phyloP scores from a whole-genome alignment of 225 moss, liverwort and hornwort genomes.

The Straminergon stramineum region DNA sequence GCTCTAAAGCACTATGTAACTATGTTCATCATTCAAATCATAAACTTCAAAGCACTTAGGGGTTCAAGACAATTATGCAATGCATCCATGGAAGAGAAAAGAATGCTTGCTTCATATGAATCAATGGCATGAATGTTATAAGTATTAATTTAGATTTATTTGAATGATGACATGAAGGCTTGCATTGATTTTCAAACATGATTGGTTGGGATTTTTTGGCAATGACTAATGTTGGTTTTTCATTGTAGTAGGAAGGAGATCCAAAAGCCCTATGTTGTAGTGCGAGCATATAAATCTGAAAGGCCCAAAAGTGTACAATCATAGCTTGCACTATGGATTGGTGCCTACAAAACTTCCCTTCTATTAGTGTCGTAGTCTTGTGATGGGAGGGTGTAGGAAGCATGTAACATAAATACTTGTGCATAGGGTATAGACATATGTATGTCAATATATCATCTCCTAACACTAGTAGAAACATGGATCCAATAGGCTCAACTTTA shows the following conservation, averaged over 20 bases:
- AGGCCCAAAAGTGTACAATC: not conserved
- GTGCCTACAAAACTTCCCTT: not conserved
- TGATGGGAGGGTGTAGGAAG: not conserved
- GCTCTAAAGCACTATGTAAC: rapidly evolving
- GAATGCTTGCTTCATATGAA: not conserved
- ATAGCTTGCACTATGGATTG: rapidly evolving
- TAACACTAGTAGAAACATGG: not conserved
- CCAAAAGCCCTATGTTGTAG: no score
- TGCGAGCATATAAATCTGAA: not conserved
- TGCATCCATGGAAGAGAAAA: not conserved
- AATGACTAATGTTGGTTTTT: not conserved
- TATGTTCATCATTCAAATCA: not conserved
- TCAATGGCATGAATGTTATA: no score
- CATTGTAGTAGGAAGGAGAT: not conserved
- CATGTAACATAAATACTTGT: rapidly evolving
- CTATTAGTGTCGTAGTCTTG: no score
- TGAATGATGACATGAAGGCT: rapidly evolving
- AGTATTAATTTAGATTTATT: not conserved
- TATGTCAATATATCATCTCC: not conserved
- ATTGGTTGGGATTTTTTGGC: no score
- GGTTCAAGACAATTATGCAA: not conserved
- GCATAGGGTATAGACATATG: not conserved
- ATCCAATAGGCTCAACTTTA: not conserved
- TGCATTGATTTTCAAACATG: rapidly evolving
- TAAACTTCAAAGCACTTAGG: rapidly evolving